Base-by-base conservation (phyloP, 345 rosid species). In the Lagerstroemia speciosa region DNA sequence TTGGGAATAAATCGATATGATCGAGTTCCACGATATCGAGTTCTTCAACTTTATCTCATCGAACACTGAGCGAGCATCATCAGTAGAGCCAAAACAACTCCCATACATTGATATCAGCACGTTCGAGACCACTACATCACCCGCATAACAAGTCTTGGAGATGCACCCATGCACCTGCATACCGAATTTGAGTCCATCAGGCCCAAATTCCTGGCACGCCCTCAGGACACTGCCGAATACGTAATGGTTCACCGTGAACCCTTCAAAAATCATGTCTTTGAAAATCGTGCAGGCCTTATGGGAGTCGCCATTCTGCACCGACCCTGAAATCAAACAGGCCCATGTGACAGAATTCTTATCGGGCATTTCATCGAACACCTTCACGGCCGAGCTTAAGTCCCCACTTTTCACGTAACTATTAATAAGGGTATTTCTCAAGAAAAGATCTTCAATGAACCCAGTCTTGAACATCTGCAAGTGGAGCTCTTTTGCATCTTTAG, bases 241-340 rank as follows among this genome's bases (percentile, higher is more conserved):
- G 63, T 84, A 90, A 46, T 78, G 87, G 75, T 81, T 87, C 8
- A 86, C 84, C 63, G 69, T 75, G 74, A 79, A 50, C 24, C 89
- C 83, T 50, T 76, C 83, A 71, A 43, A 37, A 63, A 88, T 71
- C 93, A 93, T 90, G 62, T 61, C 70, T 82, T 73, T 86, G 32
- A 89, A 83, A 45, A 80, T 67, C 27, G 48, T 6, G 53, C 80
- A 83, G 14, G 92, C 96, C 74, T 88, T 86, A 26, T 22, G 72
- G 2, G 82, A 80, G 73, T 75, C 74, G 22, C 97, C 84, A 48
- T 82, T 83, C 73, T 76, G 82, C 26, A 65, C 75, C 53, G 83
- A 86, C 62, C 97, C 98, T 0, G 98, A 87, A 78, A 93, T 82
- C 80, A 90, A 66, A 58, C 92, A 84, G 27, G 93, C 88, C 98